Evolutionary conservation across 1,139 yeast genomes (phyloP).

Genomic region (Lodderomyces margitis): DNA sequence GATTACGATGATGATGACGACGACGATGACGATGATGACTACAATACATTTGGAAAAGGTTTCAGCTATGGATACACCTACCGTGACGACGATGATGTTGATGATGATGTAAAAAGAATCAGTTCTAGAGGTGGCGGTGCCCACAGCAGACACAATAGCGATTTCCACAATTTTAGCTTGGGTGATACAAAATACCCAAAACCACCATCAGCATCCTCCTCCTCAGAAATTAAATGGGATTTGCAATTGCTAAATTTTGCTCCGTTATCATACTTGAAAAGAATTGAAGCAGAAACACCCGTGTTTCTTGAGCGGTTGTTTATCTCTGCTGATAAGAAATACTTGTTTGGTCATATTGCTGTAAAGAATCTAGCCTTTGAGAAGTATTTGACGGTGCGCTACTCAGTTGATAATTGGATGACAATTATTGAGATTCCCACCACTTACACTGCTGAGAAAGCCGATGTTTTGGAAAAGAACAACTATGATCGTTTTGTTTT

Average conservation of each 20-base stretch:
- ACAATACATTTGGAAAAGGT: background rate
- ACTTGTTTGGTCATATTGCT: conserved; percentile 69
- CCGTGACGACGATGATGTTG: conserved; percentile 14
- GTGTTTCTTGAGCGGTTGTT: conserved; percentile 67
- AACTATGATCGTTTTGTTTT: conserved; percentile 61
- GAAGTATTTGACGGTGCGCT: conserved; percentile 60
- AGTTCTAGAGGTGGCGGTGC: background rate
- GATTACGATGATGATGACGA: conserved; percentile 27
- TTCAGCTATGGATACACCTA: conserved; percentile 9
- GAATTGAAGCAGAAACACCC: conserved; percentile 37
- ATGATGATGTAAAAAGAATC: conserved; percentile 4
- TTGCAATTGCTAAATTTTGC: conserved; percentile 50
- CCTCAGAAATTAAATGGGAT: conserved; percentile 42
- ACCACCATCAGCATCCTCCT: background rate
- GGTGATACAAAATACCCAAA: conserved; percentile 26
- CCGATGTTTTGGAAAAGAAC: conserved; percentile 48
- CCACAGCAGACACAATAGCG: conserved; percentile 6
- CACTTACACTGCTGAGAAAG: conserved; percentile 56
- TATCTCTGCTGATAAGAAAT: conserved; percentile 54
- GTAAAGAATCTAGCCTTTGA: conserved; percentile 68
- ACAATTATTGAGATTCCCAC: conserved; percentile 72
- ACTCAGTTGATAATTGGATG: conserved; percentile 71
- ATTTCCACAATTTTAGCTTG: conserved; percentile 15
- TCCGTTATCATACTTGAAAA: conserved; percentile 34
- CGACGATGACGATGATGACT: conserved; percentile 9